Base-by-base conservation (phyloP, 2,329 filamentous ascomycete species). In the Aspergillus novoparasiticus region DNA sequence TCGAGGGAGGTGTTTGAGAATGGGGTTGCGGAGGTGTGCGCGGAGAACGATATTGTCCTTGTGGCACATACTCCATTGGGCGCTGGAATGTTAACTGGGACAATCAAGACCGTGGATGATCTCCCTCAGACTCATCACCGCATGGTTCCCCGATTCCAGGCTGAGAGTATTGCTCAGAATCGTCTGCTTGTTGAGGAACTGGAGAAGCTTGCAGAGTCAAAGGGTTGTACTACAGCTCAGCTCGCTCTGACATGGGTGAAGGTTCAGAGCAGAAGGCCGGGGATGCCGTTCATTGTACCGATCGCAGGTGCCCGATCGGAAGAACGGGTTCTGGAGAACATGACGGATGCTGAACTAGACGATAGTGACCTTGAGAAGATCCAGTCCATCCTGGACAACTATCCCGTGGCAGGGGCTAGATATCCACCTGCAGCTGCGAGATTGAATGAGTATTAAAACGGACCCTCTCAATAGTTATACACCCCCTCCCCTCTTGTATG, bases 11-110 rank as follows among this genome's bases (percentile, higher is more conserved):
- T 86, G 39, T 71, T 87, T 6, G 74, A 81, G 32, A 41, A 71
- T 55, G 68, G 85, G 1, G 76, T 87, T 48, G 82, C 83, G 2
- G 80, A 80, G 2, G 83, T 85, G 0, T 90, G 87, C 70, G 83
- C 81, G 0, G 84, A 94, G 72, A 76, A 90, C 57, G 80, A 82
- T 55, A 92, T 94, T 64, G 88, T 90, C 0, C 79, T 94, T 54
- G 78, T 92, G 39, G 90, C 89, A 0, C 93, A 93, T 78, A 89
- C 89, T 56, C 91, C 92, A 1, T 81, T 94, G 0, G 89, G 90
- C 2, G 81, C 85, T 26, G 84, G 84, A 1, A 70, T 89, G 78
- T 73, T 89, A 62, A 84, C 85, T 0, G 85, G 85, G 0, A 72
- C 82, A 64, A 80, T 86, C 70, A 84, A 81, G 71, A 79, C 73